Evolutionary conservation across 257 asterid genomes (phyloP).

Genomic region (Paraleonurus japonicus): DNA sequence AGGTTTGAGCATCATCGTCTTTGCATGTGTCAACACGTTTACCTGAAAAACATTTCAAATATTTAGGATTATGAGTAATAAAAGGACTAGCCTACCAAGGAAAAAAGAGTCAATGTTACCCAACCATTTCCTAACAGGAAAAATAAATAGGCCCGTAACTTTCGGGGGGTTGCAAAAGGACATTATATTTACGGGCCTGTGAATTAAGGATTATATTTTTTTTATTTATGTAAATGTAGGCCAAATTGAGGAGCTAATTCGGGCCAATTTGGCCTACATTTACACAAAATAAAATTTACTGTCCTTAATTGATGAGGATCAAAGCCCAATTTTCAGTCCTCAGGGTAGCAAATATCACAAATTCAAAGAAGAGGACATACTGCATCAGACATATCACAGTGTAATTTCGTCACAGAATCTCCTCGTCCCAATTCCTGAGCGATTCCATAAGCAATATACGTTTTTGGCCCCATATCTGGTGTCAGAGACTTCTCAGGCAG

Average conservation of each 20-base stretch:
- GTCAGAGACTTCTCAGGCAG: conserved; percentile 49
- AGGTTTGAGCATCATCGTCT: conserved; percentile 32
- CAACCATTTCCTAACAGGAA: not conserved
- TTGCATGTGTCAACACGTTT: conserved; percentile 72
- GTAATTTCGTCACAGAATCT: conserved; percentile 92
- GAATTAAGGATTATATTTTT: too few species aligned
- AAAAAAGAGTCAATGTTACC: not conserved
- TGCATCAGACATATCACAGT: conserved; percentile 94
- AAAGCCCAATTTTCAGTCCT: too few species aligned
- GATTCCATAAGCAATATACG: conserved; percentile 88
- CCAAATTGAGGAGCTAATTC: too few species aligned
- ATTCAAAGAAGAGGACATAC: conserved; percentile 42
- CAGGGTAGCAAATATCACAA: conserved; percentile 19
- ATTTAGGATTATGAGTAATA: not conserved
- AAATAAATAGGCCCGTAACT: too few species aligned
- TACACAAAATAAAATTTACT: too few species aligned
- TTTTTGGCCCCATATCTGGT: conserved; percentile 96
- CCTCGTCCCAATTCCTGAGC: conserved; percentile 82
- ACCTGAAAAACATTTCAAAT: conserved; percentile 48
- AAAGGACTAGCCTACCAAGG: conserved; percentile 1
- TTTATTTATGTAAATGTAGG: too few species aligned
- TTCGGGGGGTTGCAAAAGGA: too few species aligned
- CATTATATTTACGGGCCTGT: too few species aligned
- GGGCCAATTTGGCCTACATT: too few species aligned
- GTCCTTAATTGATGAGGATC: too few species aligned